phyloP scores from a whole-genome alignment of 768 basidiomycete species.

The Calocera viscosa region DNA sequence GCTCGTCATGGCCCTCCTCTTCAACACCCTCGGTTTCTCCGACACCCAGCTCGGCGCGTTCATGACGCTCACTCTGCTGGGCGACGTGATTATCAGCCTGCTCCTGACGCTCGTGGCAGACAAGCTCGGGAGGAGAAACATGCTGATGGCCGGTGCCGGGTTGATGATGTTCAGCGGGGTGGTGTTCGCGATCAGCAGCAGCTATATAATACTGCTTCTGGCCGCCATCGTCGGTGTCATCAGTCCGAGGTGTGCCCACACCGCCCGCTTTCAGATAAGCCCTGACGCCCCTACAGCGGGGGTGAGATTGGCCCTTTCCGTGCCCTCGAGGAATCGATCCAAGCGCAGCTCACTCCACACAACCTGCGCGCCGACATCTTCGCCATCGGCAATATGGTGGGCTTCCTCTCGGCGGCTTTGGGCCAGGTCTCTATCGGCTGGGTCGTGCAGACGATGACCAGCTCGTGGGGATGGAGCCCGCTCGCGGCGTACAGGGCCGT shows the following conservation, averaged over 20 bases:
- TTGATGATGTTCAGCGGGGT: constrained; percentile 22
- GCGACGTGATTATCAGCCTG: constrained; percentile 23
- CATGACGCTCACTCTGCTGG: constrained; percentile 23
- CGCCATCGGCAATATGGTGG: constrained; percentile 18
- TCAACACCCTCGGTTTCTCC: constrained; percentile 20
- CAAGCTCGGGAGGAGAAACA: constrained; percentile 19
- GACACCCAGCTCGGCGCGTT: constrained; percentile 22
- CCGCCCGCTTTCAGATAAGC: neutral
- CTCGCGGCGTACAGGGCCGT: constrained; percentile 18
- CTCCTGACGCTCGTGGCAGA: constrained; percentile 22
- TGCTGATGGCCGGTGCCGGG: constrained; percentile 20
- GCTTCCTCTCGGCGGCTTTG: constrained; percentile 19
- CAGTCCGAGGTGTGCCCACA: constrained; percentile 14
- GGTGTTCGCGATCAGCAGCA: constrained; percentile 14
- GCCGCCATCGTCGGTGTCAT: constrained; percentile 22
- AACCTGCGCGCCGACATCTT: constrained; percentile 17
- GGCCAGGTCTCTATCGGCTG: constrained; percentile 17
- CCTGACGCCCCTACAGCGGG: constrained; percentile 10
- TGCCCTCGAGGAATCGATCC: constrained; percentile 23
- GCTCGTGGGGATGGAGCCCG: constrained; percentile 15
- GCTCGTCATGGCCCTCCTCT: constrained; percentile 22
- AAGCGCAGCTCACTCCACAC: constrained; percentile 18
- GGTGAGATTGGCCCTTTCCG: constrained; percentile 23
- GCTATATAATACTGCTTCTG: constrained; percentile 20
- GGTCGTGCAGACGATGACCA: constrained; percentile 12